Percentiles rank a stretch among this genome's conserved stretches.
These are phyloP conservation scores for Rhizophora apiculata DNA, from an alignment of 345 rosid genomes.

Conservation along the genomic window DNA sequence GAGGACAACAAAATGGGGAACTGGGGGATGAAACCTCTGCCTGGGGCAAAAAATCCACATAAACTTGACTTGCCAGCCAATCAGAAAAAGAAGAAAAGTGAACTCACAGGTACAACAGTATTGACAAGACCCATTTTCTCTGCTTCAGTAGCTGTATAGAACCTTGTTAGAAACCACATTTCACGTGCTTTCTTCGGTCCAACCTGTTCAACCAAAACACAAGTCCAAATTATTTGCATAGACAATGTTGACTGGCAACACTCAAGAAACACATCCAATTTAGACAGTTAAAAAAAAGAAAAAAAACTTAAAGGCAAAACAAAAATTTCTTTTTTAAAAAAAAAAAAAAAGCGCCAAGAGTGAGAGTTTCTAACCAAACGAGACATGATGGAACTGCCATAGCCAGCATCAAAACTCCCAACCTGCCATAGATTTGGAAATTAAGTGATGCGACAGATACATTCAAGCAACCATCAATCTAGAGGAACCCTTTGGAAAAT, in stretches of 20 bases:
- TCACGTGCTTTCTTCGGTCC: conserved; percentile 96
- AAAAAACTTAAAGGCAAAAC: background rate
- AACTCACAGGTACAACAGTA: conserved; percentile 75
- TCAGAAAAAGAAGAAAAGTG: background rate
- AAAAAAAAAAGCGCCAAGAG: background rate
- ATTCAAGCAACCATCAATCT: background rate
- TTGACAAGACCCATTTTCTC: conserved; percentile 95
- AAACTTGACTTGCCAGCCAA: background rate
- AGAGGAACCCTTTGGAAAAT: no score
- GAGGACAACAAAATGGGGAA: background rate
- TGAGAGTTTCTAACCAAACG: conserved; percentile 60
- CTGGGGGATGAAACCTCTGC: background rate
- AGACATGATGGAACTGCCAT: conserved; percentile 95
- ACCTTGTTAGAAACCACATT: conserved; percentile 90
- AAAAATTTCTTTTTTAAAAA: background rate
- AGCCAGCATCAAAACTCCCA: conserved; percentile 98
- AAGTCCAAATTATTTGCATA: background rate
- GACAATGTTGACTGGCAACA: background rate
- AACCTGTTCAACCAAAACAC: conserved; percentile 38
- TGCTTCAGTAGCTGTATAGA: conserved; percentile 85
- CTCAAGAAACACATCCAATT: background rate
- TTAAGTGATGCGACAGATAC: background rate
- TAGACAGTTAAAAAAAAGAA: background rate
- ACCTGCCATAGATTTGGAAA: conserved; percentile 45
- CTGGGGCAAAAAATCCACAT: background rate